Evolutionary conservation across 2,329 filamentous ascomycete species (phyloP).

Genomic region (Fusarium heterosporum): DNA sequence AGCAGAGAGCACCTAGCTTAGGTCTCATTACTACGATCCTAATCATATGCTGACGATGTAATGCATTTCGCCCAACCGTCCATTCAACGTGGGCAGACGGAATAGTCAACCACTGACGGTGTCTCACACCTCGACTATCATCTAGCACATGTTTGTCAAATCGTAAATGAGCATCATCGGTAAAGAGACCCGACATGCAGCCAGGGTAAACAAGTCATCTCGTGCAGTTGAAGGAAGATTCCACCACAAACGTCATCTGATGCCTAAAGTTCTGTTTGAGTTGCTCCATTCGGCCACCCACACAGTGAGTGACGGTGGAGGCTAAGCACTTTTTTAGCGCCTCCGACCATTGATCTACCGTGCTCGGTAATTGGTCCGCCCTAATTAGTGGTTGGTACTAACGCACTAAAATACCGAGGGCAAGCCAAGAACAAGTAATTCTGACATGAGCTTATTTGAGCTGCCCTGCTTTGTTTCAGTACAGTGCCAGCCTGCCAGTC

Average conservation of each 20-base stretch:
- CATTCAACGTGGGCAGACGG: background rate
- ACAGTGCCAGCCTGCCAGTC: too few relatives aligned
- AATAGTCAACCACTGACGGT: background rate
- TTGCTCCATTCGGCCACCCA: background rate
- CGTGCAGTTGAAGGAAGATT: background rate
- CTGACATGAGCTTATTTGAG: background rate
- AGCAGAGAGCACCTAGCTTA: constrained; percentile 1
- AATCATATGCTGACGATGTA: background rate
- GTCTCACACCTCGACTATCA: background rate
- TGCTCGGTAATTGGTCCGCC: background rate
- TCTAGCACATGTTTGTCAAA: background rate
- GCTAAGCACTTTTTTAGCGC: background rate
- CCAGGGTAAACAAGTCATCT: background rate
- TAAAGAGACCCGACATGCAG: too few relatives aligned
- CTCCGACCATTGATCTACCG: background rate
- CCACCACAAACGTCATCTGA: background rate
- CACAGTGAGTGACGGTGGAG: too few relatives aligned
- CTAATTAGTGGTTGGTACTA: background rate
- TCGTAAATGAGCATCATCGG: background rate
- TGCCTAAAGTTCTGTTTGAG: background rate
- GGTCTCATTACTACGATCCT: background rate
- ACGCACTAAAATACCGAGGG: background rate
- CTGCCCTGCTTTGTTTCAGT: background rate
- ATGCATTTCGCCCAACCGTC: background rate
- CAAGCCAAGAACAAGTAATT: background rate